phyloP scores from a whole-genome alignment of 1,139 yeast species.

The Pichia sp. region DNA sequence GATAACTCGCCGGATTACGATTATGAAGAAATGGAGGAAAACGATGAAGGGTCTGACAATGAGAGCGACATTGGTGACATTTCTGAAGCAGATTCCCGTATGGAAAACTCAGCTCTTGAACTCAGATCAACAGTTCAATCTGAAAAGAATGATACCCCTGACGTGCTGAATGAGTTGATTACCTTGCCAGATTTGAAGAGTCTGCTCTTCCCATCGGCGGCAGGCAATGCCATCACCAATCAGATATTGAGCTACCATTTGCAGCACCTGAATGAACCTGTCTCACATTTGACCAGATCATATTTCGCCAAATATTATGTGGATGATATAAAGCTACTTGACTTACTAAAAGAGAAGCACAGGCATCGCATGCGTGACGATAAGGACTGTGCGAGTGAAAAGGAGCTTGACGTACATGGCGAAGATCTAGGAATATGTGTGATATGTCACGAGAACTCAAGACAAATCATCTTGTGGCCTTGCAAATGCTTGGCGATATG shows the following conservation, averaged over 20 bases:
- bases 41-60: conserved; percentile 2
- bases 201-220: conserved; percentile 12
- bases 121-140: not conserved
- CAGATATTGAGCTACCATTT: conserved; percentile 39
- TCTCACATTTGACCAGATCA: conserved; percentile 41
- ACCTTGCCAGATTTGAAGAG: conserved; percentile 32
- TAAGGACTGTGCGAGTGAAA: not conserved
- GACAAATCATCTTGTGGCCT: conserved; percentile 88
- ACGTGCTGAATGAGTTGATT: conserved; percentile 31
- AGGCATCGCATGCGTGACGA: not conserved
- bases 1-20: conserved; percentile 35
- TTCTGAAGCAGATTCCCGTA: not conserved
- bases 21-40: not conserved
- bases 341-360: conserved; percentile 27
- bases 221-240: conserved; percentile 8
- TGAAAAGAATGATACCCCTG: not conserved
- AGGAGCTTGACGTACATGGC: conserved; percentile 2
- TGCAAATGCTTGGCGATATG: conserved; percentile 87
- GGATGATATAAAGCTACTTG: conserved; percentile 28
- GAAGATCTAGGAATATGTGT: conserved; percentile 51
- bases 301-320: conserved; percentile 30
- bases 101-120: too few species aligned
- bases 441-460: conserved; percentile 68
- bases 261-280: conserved; percentile 14
- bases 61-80: conserved; percentile 2